Evolutionary conservation across 1,139 yeast genomes (phyloP), one percentile per base, ranked within the genome.

Genomic region (Arxiozyma slooffiae): DNA sequence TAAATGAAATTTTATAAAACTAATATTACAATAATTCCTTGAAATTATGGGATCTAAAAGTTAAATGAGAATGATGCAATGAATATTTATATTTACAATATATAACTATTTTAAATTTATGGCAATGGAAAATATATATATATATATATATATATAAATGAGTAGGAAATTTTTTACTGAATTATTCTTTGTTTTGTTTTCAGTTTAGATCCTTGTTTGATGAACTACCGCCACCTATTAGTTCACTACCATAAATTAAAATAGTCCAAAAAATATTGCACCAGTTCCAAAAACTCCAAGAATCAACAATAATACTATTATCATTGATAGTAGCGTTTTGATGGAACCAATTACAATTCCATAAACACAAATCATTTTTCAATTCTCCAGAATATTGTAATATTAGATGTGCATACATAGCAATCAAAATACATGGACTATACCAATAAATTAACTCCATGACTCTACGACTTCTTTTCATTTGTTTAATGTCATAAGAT

Each of bases 251-350:
- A 67, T 92, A 92, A 46, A 92, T 71, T n/a, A 80, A 70, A 52
- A 92, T 71, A 14, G 95, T 85, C 50, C 84, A 78, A 57, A 82
- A 82, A 75, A 90, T 86, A 64, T 90, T 90, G 52, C 86, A 77
- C 97, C 97, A 90, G 60, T 90, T 88, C 97, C 98, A 90, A 66
- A 90, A 86, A 62, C 87, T 88, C 87, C 95, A 85, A 54, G 94
- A 81, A 65, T 86, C 82, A 46, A 80, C 84, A 52, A 80, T 69
- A 48, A 78, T 54, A 53, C 64, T 58, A 44, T 49, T 48, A 60
- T 53, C 39, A 17, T n/a, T 40, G 14, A 39, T 34, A 23, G 21
- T 47, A 14, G n/a, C 14, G 20, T 26, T 37, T 20, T 18, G 48
- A 18, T 48, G 52, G 42, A 57, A 51, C 60, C 57, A 55, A 57